Evolutionary conservation across 306 rosid genomes (phyloP), one percentile per base, ranked within the genome.

Genomic region (Pachyrhizus erosus): DNA sequence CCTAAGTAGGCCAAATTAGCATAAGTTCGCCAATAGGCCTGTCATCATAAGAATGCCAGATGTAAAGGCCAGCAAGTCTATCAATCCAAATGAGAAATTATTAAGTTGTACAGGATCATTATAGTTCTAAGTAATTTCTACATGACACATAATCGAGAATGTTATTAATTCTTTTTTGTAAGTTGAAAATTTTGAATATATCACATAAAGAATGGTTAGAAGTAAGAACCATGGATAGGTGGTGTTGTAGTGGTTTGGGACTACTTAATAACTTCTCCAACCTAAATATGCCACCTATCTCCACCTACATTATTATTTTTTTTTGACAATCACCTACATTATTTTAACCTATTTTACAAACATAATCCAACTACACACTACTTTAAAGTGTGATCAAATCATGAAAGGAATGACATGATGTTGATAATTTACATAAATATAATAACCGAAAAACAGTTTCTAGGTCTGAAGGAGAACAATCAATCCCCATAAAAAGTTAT

Each of bases 401-500:
- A 78, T 49, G 70, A 78, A 79, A 70, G 7, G 14, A 60, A 73
- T 2, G 2, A 70, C 14, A 33, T 29, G 43, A 71, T 29, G 33
- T 78, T 42, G 27, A 72, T 64, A 34, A 79, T 69, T 57, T 62
- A 73, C 54, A 49, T 77, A 85, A 60, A 77, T 78, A 86, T 76
- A 95, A 97, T 97, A 49, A 17, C 5, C 93, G 96, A 91, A 95
- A 84, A 80, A 94, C 97, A 87, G 88, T n/a, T n/a, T n/a, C n/a
- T n/a, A n/a, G n/a, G 88, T 95, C 94, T 33, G 98, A 70, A 17
- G 97, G 98, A 62, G 98, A 95, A 88, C 97, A 91, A 72, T 90
- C 97, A 76, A 17, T 5, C 57, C 2, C 94, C 94, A 68, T 90
- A 82, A 89, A 95, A 93, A 13, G 89, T 93, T 88, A 96, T 93